phyloP scores from a whole-genome alignment of 208 protist genomes.

The Trypanosoma caninum region DNA sequence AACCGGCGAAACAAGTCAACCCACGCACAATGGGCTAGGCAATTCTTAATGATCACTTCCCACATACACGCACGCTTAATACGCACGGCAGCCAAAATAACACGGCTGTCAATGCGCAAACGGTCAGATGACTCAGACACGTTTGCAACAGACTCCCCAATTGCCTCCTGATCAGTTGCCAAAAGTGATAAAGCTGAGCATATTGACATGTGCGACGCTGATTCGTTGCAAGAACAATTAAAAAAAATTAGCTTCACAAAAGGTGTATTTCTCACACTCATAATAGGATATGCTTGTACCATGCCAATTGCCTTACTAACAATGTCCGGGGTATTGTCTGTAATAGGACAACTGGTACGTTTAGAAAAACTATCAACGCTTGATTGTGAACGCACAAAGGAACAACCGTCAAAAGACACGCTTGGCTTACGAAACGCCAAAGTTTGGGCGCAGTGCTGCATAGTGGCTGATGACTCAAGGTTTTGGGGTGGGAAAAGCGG shows the following conservation, averaged over 20 bases:
- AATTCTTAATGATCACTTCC: constrained; percentile 46
- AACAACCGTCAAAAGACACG: not conserved
- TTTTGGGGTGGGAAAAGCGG: no score
- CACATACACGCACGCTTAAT: constrained; percentile 85
- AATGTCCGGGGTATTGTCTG: not conserved
- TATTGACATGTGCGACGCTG: not conserved
- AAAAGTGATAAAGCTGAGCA: not conserved
- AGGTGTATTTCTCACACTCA: constrained; percentile 62
- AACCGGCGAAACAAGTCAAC: constrained; percentile 37
- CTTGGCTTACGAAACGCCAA: no score
- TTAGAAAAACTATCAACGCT: not conserved
- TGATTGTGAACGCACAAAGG: not conserved
- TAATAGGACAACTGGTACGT: not conserved
- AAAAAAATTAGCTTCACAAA: constrained; percentile 58
- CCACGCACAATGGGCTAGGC: constrained; percentile 37
- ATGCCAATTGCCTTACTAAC: constrained; percentile 57
- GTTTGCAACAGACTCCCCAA: not conserved
- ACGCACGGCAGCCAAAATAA: constrained; percentile 42
- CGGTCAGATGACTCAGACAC: not conserved
- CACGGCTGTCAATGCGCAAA: constrained; percentile 20
- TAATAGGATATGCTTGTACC: constrained; percentile 66
- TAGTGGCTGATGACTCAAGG: no score
- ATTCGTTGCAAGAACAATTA: not conserved
- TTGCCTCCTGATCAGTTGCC: not conserved
- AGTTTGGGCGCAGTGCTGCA: no score